Percentiles rank a stretch among this genome's conserved stretches.
These are phyloP conservation scores for Rhizopus arrhizus DNA, from an alignment of 371 early-diverging fungal species.

Conservation along the genomic window DNA sequence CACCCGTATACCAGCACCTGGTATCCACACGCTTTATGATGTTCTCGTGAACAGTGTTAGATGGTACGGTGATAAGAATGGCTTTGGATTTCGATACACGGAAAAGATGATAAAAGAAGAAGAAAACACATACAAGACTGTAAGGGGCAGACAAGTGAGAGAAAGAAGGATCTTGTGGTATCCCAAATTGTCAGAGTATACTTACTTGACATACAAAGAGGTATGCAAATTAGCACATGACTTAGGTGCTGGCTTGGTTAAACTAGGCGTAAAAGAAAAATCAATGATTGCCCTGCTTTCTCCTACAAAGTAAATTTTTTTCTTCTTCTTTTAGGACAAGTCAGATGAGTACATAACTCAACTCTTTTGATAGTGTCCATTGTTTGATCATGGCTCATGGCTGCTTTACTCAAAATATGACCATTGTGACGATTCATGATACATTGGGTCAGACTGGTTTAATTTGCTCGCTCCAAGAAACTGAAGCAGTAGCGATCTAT, in stretches of 20 bases:
- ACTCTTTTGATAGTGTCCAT: constrained; percentile 57
- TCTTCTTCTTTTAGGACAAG: background rate
- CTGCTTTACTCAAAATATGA: constrained; percentile 70
- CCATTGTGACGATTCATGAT: constrained; percentile 87
- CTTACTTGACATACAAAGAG: constrained; percentile 71
- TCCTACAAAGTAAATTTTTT: constrained; percentile 67
- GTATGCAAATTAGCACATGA: constrained; percentile 48
- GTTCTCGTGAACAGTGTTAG: constrained; percentile 55
- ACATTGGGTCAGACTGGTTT: constrained; percentile 89
- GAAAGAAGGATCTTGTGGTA: constrained; percentile 84
- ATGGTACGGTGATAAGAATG: constrained; percentile 50
- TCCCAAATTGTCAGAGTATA: constrained; percentile 70
- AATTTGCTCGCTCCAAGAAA: constrained; percentile 82
- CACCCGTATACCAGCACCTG: constrained; percentile 46
- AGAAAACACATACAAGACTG: constrained; percentile 71
- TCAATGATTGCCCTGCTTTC: constrained; percentile 76
- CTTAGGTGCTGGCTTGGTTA: constrained; percentile 68
- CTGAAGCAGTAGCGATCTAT: constrained; percentile 77
- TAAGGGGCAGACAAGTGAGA: constrained; percentile 63
- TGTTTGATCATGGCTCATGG: constrained; percentile 76
- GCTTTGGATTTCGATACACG: constrained; percentile 70
- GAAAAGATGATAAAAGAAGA: constrained; percentile 71
- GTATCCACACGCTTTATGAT: constrained; percentile 71
- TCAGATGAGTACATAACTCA: background rate
- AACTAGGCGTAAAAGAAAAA: constrained; percentile 64